Evolutionary conservation across 441 rosid species (phyloP).

Genomic region (Pelargonium cotyledonis): DNA sequence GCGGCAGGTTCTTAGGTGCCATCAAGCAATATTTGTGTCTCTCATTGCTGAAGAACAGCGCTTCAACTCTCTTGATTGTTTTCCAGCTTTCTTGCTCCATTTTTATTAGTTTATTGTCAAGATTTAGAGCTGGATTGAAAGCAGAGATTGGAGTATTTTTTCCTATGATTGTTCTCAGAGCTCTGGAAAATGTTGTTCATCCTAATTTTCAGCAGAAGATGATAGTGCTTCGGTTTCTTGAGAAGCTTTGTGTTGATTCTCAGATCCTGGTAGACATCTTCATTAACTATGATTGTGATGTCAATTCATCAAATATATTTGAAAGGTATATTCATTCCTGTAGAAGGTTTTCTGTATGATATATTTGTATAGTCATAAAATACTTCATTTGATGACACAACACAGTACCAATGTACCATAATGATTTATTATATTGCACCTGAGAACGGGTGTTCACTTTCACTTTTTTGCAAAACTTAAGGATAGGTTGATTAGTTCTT

Average conservation of each 20-base stretch:
- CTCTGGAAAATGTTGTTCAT: conserved; percentile 90
- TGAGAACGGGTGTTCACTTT: too few species aligned
- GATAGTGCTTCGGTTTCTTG: conserved; percentile 94
- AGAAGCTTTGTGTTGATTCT: conserved; percentile 89
- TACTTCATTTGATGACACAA: too few species aligned
- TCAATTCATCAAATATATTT: conserved; percentile 92
- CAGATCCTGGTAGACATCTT: conserved; percentile 96
- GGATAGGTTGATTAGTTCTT: too few species aligned
- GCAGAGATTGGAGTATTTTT: conserved; percentile 99
- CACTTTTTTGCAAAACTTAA: too few species aligned
- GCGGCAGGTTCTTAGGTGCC: conserved; percentile 88
- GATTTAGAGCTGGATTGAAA: conserved; percentile 94
- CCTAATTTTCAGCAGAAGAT: conserved; percentile 99
- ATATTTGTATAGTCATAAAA: too few species aligned
- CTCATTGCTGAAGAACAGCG: conserved; percentile 89
- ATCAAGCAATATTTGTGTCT: conserved; percentile 91
- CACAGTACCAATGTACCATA: too few species aligned
- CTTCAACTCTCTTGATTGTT: conserved; percentile 86
- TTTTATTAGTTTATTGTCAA: conserved; percentile 87
- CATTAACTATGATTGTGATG: conserved; percentile 97
- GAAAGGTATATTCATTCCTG: conserved; percentile 63
- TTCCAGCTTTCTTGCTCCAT: conserved; percentile 99
- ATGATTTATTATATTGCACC: not conserved
- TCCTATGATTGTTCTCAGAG: conserved; percentile 94
- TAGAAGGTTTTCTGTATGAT: not conserved